A percentile compares a stretch with the other conserved stretches of the same genome.
These are phyloP conservation scores for Hippophae tibetana DNA, from an alignment of 306 rosid genomes.

Conservation along the genomic window DNA sequence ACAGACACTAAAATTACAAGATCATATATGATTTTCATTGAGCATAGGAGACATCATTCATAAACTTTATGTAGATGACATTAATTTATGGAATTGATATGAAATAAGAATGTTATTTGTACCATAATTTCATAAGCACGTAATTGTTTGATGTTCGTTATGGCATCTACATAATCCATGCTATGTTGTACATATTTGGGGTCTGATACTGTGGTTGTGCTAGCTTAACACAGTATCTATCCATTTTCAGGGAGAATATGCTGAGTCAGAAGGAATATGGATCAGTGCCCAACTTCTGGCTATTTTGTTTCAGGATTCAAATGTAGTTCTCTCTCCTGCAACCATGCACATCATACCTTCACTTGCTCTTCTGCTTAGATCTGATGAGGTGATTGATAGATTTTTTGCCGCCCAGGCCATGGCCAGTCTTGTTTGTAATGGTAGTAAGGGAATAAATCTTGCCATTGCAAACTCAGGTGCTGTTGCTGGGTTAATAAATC, in stretches of 20 bases:
- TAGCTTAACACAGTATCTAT: conserved; percentile 23
- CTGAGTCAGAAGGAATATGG: conserved; percentile 88
- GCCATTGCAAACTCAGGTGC: conserved; percentile 93
- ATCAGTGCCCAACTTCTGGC: conserved; percentile 76
- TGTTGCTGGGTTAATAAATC: conserved; percentile 65
- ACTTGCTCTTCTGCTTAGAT: conserved; percentile 65
- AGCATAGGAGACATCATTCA: no score
- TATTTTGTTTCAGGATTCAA: conserved; percentile 72
- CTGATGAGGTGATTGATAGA: conserved; percentile 74
- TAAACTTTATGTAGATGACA: no score
- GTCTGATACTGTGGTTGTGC: conserved; percentile 10
- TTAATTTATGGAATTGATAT: no score
- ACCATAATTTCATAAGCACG: no score
- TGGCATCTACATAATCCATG: neutral
- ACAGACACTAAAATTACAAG: no score
- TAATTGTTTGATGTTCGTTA: neutral
- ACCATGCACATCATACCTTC: conserved; percentile 72
- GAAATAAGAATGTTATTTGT: no score
- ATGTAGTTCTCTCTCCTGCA: conserved; percentile 45
- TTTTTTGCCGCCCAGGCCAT: conserved; percentile 90
- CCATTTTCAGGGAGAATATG: conserved; percentile 67
- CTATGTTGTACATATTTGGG: neutral
- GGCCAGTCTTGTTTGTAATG: conserved; percentile 87
- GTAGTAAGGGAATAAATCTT: conserved; percentile 64
- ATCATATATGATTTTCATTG: no score